Evolutionary conservation across 1,139 yeast species (phyloP), one percentile per base, ranked within the genome.

Genomic region (Saccharomycopsis hybrid): DNA sequence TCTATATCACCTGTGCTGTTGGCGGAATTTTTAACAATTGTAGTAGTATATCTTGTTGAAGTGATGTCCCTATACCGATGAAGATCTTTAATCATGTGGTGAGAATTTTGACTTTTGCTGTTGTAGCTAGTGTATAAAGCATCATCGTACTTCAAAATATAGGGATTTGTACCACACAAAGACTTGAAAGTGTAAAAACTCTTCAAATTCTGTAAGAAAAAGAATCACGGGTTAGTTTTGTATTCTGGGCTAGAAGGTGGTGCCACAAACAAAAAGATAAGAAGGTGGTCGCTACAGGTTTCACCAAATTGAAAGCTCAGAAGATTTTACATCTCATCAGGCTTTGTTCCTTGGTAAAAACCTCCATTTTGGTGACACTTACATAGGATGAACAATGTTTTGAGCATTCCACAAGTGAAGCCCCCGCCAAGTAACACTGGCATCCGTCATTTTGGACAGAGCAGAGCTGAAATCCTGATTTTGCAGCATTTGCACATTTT

Each of bases 361-460:
- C 18, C 18, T 18, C 18, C 18, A 18, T 18, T 18, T 18, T 18
- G 18, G 18, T 18, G 8, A n/a, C 9, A 44, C 47, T 36, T 11
- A 44, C 47, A 38, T 39, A 44, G n/a, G 11, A 38, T 11, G 45
- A 27, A 32, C 51, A 48, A 31, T 33, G 36, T 31, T 44, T 37
- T 5, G 51, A 29, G 41, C 51, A 48, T 38, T 48, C 51, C 5
- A 48, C 43, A 25, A 48, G 28, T 7, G 51, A 41, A 38, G 46
- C 40, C 3, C 51, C 51, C 7, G 46, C 48, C 35, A 36, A 25
- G 32, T 48, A 48, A 41, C 51, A 48, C 30, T 48, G 48, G 35
- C 51, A 48, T n/a, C 32, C 46, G n/a, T 41, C 25, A n/a, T 48
- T 48, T 24, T 36, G 24, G 18, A 9, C 28, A 5, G 51, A 48